Base-by-base conservation (phyloP, 192 early-diverging fungal species). In the Dispira simplex region DNA sequence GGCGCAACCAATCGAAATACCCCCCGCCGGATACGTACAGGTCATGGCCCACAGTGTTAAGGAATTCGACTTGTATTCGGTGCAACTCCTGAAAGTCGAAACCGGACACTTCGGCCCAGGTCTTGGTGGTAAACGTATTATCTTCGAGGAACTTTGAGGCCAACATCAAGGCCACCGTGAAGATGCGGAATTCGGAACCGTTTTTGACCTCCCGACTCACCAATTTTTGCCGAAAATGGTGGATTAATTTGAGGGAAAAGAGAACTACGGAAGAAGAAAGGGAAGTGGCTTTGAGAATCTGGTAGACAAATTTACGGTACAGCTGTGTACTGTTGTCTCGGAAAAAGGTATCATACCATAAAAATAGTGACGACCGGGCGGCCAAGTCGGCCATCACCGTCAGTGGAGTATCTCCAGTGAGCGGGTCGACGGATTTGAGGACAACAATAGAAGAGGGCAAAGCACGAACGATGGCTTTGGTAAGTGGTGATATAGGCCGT, bases 41-140 rank as follows among this genome's bases (percentile, higher is more conserved):
- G 64, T 76, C 73, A 57, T 77, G 88, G 48, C 81, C 70, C 20
- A 90, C 73, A 26, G 85, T 80, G 28, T 68, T 71, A 39, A 90
- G 64, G 63, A 85, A 88, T 62, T 90, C 88, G 67, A 85, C 84
- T 73, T 86, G 87, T 74, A 85, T 83, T 3, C 79, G 74, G 64
- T 89, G 88, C 43, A 90, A 72, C 62, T 90, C 85, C 45, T 66
- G 62, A 46, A 88, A 72, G 26, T 75, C 81, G 64, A 90, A 83
- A 45, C 74, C 73, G 26, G 84, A 85, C 14, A 90, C 83, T 54
- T 88, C 77, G 32, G 82, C 77, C 89, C 89, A 90, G 1, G 88
- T 88, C 67, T 81, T 82, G 74, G 87, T 89, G 11, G 89, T 80
- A 68, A 85, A 90, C 27, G 85, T 89, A 63, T 88, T 89, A 68